Percentiles rank a stretch among this genome's conserved stretches.
Evolutionary conservation across 306 rosid species (phyloP).

Genomic region (Cicer yamashitae): DNA sequence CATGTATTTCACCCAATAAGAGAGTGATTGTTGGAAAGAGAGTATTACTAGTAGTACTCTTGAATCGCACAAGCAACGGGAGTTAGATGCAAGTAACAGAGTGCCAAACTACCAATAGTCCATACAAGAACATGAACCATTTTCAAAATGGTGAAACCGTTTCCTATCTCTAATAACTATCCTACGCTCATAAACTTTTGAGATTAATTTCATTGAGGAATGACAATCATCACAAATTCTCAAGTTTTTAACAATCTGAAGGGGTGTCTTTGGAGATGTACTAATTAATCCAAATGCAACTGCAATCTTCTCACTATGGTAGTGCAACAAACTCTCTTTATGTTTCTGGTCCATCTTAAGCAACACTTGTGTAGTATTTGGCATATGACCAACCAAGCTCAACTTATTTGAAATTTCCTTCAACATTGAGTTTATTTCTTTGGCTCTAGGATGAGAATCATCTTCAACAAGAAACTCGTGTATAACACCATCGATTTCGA

Average conservation of each 20-base stretch:
- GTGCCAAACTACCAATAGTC: conserved; percentile 70
- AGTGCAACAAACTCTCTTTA: conserved; percentile 59
- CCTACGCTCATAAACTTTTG: conserved; percentile 63
- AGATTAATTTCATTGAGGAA: conserved; percentile 68
- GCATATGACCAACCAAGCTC: conserved; percentile 58
- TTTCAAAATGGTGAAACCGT: conserved; percentile 82
- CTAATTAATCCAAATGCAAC: conserved; percentile 81
- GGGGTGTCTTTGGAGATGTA: conserved; percentile 57
- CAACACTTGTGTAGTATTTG: conserved; percentile 66
- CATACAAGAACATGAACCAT: conserved; percentile 80
- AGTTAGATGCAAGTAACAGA: not conserved
- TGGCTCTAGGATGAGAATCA: conserved; percentile 66
- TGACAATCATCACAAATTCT: conserved; percentile 85
- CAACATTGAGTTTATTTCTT: conserved; percentile 67
- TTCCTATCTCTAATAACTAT: conserved; percentile 71
- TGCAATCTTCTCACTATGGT: conserved; percentile 88
- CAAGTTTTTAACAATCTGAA: conserved; percentile 67
- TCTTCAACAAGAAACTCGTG: conserved; percentile 86
- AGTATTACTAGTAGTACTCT: too few relatives aligned
- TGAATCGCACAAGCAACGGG: not conserved
- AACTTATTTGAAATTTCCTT: conserved; percentile 66
- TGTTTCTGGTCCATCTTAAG: conserved; percentile 67
- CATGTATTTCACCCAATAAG: too few relatives aligned
- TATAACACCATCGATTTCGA: conserved; percentile 69
- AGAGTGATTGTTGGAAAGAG: too few relatives aligned